Percentiles rank a stretch among this genome's conserved stretches.
Evolutionary conservation across 306 rosid genomes (phyloP).

Genomic region (Vigna reflexopilosa): DNA sequence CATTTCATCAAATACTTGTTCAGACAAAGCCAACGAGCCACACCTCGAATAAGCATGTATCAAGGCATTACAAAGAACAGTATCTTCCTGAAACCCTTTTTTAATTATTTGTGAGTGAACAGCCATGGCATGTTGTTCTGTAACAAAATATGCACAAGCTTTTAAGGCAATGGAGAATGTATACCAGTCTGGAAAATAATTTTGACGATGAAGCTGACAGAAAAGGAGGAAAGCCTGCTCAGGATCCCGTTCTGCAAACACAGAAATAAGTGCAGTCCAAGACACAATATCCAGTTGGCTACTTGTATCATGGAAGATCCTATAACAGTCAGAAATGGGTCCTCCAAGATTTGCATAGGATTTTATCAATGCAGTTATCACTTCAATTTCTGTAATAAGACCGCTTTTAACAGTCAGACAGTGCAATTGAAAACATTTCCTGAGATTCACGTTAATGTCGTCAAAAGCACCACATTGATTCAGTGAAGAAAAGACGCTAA

Average conservation of each 20-base stretch:
- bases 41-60: conserved; percentile 88
- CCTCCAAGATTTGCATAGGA: conserved; percentile 77
- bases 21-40: conserved; percentile 72
- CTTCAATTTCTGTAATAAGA: conserved; percentile 65
- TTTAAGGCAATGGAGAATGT: conserved; percentile 79
- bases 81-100: conserved; percentile 68
- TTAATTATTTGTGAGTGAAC: conserved; percentile 77
- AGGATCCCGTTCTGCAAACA: conserved; percentile 73
- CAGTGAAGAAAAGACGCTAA: conserved; percentile 69
- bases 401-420: conserved; percentile 71
- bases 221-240: conserved; percentile 74
- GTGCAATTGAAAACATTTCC: conserved; percentile 70
- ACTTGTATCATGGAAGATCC: conserved; percentile 70
- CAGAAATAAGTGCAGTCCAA: conserved; percentile 84
- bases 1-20: conserved; percentile 68
- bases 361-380: conserved; percentile 70
- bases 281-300: conserved; percentile 68
- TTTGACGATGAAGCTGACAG: conserved; percentile 59
- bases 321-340: conserved; percentile 62
- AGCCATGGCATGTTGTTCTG: conserved; percentile 61
- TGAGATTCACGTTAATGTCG: conserved; percentile 36
- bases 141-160: conserved; percentile 78
- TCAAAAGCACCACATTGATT: conserved; percentile 45
- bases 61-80: conserved; percentile 74
- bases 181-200: conserved; percentile 70